Evolutionary conservation across 116 monocot genomes (phyloP), one percentile per base, ranked within the genome.

Genomic region (Papilionanthe hybrid): DNA sequence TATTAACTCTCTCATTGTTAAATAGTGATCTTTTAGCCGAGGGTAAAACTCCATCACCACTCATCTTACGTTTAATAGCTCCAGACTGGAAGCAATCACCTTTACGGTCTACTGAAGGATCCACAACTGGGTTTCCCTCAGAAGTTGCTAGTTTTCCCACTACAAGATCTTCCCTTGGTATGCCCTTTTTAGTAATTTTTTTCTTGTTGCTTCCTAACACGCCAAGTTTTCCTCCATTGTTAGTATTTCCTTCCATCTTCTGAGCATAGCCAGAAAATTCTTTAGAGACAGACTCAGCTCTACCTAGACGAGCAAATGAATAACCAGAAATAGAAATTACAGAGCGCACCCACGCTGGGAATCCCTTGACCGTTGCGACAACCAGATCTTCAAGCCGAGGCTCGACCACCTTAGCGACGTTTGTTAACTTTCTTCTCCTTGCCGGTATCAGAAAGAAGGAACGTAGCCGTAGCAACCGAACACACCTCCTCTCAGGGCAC

Each of bases 351-450:
- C 88, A 90, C 1, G 85, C 82, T 0, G 92, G 94, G 78, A 85
- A 94, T 5, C 91, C 97, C 92, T 97, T 92, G 75, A 96, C 94
- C 84, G 92, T 94, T 17, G 89, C 94, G 49, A 97, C 86, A 44
- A 92, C 97, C 42, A 94, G 85, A 87, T 97, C 94, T 12, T 92
- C 96, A 13, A 94, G 77, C 58, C 80, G 77, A 72, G 89, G 80
- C 79, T 88, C 79, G 19, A 78, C 80, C 69, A 72, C 86, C 91
- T 92, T 89, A 22, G 77, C 76, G 75, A 80, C 65, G 29, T 89
- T 88, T 42, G 75, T 87, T 6, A 58, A 86, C 72, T 75, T 89
- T 72, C 72, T 87, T 72, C 89, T 85, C 77, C 82, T 57, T 2
- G 93, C 89, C 45, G 91, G 75, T 89, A 95, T 92, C 47, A 81